Conservation (phyloP, 2,329 filamentous ascomycete species). For the Scedosporium boydii region DNA sequence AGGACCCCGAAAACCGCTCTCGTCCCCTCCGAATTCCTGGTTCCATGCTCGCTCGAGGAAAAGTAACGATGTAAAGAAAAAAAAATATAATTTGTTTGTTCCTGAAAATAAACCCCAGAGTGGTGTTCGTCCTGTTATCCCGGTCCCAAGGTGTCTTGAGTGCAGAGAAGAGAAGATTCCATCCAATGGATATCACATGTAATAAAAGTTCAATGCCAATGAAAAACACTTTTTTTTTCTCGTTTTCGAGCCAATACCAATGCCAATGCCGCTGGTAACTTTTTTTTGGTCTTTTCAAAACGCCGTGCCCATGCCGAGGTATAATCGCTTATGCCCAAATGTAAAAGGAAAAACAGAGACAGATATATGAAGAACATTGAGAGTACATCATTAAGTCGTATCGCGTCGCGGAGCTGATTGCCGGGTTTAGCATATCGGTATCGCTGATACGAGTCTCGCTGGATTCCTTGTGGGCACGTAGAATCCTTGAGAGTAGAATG, state of each 20-base stretch:
- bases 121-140: conserved; percentile 2
- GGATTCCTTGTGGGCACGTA: conserved; percentile 44
- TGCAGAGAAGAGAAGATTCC: conserved; percentile 1
- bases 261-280: conserved; percentile 3
- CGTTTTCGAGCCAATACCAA: background rate
- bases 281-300: background rate
- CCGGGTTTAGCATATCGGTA: conserved; percentile 44
- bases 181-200: background rate
- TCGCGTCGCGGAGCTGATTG: background rate
- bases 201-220: background rate
- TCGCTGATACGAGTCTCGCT: conserved; percentile 40
- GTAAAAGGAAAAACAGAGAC: conserved; percentile 7
- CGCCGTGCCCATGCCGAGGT: conserved; percentile 5
- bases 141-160: background rate
- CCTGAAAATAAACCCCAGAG: background rate
- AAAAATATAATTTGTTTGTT: background rate
- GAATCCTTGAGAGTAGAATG: conserved; percentile 42
- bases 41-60: background rate
- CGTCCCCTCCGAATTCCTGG: background rate
- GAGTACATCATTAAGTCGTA: background rate
- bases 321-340: conserved; percentile 6
- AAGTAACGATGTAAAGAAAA: background rate
- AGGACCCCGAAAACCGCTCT: background rate
- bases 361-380: conserved; percentile 6
- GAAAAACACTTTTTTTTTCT: conserved; percentile 2